phyloP scores from a whole-genome alignment of 2,329 filamentous ascomycete species.

The Chaetomium globosum region DNA sequence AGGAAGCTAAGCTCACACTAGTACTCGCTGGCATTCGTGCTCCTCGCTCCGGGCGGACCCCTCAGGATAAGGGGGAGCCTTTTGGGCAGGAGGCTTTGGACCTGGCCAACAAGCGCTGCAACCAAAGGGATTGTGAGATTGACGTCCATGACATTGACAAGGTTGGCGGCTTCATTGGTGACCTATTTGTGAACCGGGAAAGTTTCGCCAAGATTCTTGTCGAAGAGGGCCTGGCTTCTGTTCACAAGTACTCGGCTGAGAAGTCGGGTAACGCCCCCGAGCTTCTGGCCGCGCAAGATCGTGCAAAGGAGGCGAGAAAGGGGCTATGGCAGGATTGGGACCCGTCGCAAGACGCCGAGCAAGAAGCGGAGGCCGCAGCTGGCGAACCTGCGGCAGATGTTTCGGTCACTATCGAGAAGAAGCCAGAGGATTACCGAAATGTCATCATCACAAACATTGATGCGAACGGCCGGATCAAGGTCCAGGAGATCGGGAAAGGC shows the following conservation, averaged over 20 bases:
- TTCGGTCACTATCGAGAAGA: constrained; percentile 63
- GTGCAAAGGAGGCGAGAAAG: constrained; percentile 85
- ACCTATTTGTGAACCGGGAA: constrained; percentile 89
- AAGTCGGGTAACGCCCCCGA: constrained; percentile 88
- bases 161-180: constrained; percentile 94
- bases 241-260: constrained; percentile 94
- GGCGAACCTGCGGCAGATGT: constrained; percentile 56
- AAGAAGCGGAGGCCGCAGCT: constrained; percentile 57
- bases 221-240: constrained; percentile 89
- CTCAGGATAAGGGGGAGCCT: constrained; percentile 81
- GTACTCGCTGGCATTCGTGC: constrained; percentile 92
- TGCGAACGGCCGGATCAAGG: constrained; percentile 76
- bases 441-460: constrained; percentile 92
- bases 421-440: constrained; percentile 82
- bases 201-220: constrained; percentile 92
- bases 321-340: constrained; percentile 95
- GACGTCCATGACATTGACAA: constrained; percentile 96
- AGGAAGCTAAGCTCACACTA: constrained; percentile 92
- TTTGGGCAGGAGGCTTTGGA: constrained; percentile 95
- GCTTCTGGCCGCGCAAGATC: constrained; percentile 82
- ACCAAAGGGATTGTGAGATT: constrained; percentile 94
- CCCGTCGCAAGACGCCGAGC: constrained; percentile 77
- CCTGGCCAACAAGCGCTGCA: constrained; percentile 81
- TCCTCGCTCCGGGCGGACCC: constrained; percentile 74
- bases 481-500: constrained; percentile 86